Evolutionary conservation across 2,329 filamentous ascomycete genomes (phyloP).

Genomic region (Aspergillaceae sp.): DNA sequence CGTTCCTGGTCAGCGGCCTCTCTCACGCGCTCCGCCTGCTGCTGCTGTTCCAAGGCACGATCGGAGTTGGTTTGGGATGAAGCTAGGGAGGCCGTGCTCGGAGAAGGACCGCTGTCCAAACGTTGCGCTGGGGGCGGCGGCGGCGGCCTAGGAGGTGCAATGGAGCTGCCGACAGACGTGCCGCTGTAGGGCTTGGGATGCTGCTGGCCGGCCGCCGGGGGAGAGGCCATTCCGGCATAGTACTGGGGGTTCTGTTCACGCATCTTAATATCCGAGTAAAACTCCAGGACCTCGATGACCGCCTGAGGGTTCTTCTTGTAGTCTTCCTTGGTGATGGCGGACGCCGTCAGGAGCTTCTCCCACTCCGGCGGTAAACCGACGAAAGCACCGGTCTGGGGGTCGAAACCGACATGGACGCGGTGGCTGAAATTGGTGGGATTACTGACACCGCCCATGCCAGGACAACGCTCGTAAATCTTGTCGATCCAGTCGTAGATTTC

Average conservation of each 20-base stretch:
- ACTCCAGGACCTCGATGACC: constrained; percentile 58
- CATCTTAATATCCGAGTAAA: constrained; percentile 61
- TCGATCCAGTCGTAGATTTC: constrained; percentile 99
- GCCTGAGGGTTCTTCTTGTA: constrained; percentile 94
- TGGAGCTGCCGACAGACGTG: constrained; percentile 45
- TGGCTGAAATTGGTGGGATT: constrained; percentile 98
- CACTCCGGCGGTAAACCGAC: constrained; percentile 91
- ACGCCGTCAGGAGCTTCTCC: constrained; percentile 92
- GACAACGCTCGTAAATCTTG: constrained; percentile 91
- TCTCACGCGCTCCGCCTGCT: constrained; percentile 39
- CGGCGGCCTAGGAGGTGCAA: constrained; percentile 61
- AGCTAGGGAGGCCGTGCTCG: constrained; percentile 26
- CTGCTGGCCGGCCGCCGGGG: constrained; percentile 44
- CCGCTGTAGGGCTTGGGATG: constrained; percentile 41
- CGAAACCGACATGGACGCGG: constrained; percentile 93
- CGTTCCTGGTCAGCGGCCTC: constrained; percentile 51
- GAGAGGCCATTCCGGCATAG: constrained; percentile 54
- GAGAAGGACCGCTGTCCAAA: constrained; percentile 36
- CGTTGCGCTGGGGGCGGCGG: constrained; percentile 44
- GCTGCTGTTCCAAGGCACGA: constrained; percentile 36
- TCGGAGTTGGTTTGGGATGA: constrained; percentile 52
- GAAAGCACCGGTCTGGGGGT: constrained; percentile 89
- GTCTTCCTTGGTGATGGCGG: constrained; percentile 95
- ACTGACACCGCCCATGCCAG: constrained; percentile 94
- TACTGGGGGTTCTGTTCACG: constrained; percentile 54